Percentiles rank a stretch among this genome's conserved stretches.
Conservation (phyloP, 1,284 basidiomycete genomes). For the Papiliotrema nemorosa region DNA sequence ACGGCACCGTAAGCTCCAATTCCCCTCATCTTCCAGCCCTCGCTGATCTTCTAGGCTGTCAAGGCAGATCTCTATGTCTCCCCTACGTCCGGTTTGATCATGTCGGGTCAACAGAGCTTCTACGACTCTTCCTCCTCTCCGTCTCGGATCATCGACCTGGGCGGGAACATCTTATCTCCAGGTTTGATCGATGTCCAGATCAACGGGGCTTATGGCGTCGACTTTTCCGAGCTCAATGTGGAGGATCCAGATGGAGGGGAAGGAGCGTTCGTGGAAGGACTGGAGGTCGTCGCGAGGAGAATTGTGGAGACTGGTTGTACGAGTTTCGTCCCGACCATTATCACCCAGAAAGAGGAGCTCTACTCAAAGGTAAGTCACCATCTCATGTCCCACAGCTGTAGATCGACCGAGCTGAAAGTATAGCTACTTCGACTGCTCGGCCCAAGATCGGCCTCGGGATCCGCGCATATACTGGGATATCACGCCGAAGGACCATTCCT, state of each 20-base stretch:
- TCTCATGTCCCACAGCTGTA: neutral
- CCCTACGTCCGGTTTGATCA: conserved; percentile 26
- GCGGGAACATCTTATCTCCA: conserved; percentile 70
- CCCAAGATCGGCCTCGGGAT: conserved; percentile 21
- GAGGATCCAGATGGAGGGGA: conserved; percentile 61
- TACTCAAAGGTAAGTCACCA: conserved; percentile 53
- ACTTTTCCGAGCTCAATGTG: conserved; percentile 65
- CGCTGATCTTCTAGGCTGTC: conserved; percentile 47
- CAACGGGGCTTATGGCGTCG: conserved; percentile 81
- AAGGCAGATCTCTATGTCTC: conserved; percentile 37
- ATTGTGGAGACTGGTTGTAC: conserved; percentile 86
- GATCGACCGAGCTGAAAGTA: neutral
- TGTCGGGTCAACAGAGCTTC: conserved; percentile 33
- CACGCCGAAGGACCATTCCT: conserved; percentile 89
- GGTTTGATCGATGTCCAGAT: conserved; percentile 72
- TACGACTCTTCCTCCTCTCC: conserved; percentile 17
- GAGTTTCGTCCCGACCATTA: conserved; percentile 66
- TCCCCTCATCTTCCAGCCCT: neutral
- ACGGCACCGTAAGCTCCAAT: conserved; percentile 56
- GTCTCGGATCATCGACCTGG: conserved; percentile 28
- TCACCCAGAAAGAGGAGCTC: conserved; percentile 48
- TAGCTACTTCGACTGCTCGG: conserved; percentile 54
- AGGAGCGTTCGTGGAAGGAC: conserved; percentile 61
- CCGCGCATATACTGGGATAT: conserved; percentile 73
- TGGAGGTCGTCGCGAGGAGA: conserved; percentile 66